Base-by-base conservation (phyloP, 1,139 yeast species). In the Suhomyces kunorum region DNA sequence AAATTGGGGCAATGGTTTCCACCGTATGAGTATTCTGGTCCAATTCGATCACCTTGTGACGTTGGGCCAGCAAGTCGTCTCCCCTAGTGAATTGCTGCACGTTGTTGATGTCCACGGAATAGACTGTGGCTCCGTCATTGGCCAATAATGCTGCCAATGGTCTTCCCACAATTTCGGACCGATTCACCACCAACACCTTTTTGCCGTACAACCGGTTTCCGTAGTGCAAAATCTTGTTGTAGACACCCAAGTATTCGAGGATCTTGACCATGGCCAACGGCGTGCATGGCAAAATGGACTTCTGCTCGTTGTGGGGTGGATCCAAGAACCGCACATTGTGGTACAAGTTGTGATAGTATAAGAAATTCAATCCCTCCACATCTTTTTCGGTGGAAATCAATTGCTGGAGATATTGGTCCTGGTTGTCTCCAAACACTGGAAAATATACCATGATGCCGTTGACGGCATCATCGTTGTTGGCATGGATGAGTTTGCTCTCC, bases 401-500 rank as follows among this genome's bases (percentile, higher is more conserved):
- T 65, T 92, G 98, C 65, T 92, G 98, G 42, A 92, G 66, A 61
- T 94, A 92, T 63, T 87, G 96, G 61, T 92, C 98, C 65, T 92
- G 98, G 46, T 87, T 79, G 58, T 87, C 88, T 2, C 96, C 96
- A 65, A 88, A 92, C 3, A 92, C 98, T 1, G 98, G 98, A 76
- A 90, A 92, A 63, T 92, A 92, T n/a, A 92, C 92, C 89, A 92
- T 89, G 50, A 92, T 92, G 20, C 98, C 98, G 58, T 88, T 84
- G 25, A 92, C 88, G 1, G 62, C 54, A 40, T 77, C 80, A 55
- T 90, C 94, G 23, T 74, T 72, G 61, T 92, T 92, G 44, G 98
- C 97, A 36, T 76, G 80, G 40, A 89, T 77, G 46, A 92, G 79
- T 22, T 81, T 83, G 49, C 83, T 89, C 62, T 92, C 98, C 47